These are phyloP conservation scores for Immersiporthe knoxdaviesiana DNA, from an alignment of 2,329 filamentous ascomycete species.

Conservation along the genomic window DNA sequence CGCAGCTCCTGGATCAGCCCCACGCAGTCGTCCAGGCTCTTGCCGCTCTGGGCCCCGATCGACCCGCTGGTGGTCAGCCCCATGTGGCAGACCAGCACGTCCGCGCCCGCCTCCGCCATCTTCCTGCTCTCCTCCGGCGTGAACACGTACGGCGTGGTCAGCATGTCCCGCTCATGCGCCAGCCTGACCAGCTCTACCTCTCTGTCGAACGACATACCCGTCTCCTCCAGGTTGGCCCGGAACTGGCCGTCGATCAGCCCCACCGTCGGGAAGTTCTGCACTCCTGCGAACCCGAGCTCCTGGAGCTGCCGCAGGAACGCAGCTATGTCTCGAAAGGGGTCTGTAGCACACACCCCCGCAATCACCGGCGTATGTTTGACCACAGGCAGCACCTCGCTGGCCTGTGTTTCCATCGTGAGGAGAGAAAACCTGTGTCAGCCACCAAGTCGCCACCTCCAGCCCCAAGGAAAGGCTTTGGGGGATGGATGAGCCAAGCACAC, in stretches of 20 bases:
- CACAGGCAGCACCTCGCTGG: slow-evolving; percentile 67
- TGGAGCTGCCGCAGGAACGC: slow-evolving; percentile 63
- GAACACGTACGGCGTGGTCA: slow-evolving; percentile 75
- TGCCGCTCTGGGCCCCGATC: slow-evolving; percentile 65
- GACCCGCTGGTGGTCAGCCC: slow-evolving; percentile 65
- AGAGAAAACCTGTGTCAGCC: not conserved
- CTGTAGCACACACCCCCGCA: slow-evolving; percentile 71
- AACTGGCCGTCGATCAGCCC: slow-evolving; percentile 72
- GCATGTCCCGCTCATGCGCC: slow-evolving; percentile 62
- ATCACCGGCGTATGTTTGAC: slow-evolving; percentile 67
- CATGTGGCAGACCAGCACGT: slow-evolving; percentile 71
- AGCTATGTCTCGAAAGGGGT: slow-evolving; percentile 67
- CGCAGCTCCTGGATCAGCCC: slow-evolving; percentile 64
- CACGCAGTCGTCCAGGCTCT: slow-evolving; percentile 67
- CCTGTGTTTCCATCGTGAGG: slow-evolving; percentile 43
- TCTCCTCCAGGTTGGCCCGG: slow-evolving; percentile 69
- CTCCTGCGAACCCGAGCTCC: slow-evolving; percentile 66
- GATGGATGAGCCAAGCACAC: not conserved
- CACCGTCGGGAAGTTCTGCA: slow-evolving; percentile 76
- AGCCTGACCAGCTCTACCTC: slow-evolving; percentile 69
- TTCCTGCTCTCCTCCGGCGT: slow-evolving; percentile 60
- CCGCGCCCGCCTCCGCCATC: slow-evolving; percentile 68
- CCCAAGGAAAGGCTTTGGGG: too few species aligned
- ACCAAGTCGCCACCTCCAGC: not conserved
- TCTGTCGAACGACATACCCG: slow-evolving; percentile 68